phyloP scores from a whole-genome alignment of 2,329 filamentous ascomycete genomes.

The Paracoccidioides brasiliensis region DNA sequence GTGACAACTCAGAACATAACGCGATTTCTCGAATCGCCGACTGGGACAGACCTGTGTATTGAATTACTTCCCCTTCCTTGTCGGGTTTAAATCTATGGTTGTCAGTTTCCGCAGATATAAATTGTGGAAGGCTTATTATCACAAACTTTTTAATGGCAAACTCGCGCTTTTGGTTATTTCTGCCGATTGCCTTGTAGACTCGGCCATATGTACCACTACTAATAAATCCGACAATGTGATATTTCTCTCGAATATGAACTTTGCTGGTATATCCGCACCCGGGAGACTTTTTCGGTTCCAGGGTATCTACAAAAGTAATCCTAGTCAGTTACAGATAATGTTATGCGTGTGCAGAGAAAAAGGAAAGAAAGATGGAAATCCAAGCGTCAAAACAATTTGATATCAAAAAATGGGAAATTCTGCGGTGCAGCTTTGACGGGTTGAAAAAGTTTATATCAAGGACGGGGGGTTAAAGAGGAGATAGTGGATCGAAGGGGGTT shows the following conservation, averaged over 20 bases:
- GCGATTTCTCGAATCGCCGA: slow-evolving; percentile 97
- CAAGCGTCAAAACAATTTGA: not conserved
- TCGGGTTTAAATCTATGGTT: slow-evolving; percentile 69
- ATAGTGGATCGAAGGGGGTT: not conserved
- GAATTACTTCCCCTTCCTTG: slow-evolving; percentile 87
- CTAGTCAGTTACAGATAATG: slow-evolving; percentile 16
- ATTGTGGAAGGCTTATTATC: not conserved
- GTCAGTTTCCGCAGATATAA: not conserved
- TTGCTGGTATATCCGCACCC: slow-evolving; percentile 50
- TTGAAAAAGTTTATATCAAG: not conserved
- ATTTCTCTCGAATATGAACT: slow-evolving; percentile 79
- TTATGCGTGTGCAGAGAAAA: not conserved
- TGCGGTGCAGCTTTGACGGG: not conserved
- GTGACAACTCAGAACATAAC: slow-evolving; percentile 78
- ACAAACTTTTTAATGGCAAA: slow-evolving; percentile 94
- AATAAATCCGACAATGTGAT: slow-evolving; percentile 96
- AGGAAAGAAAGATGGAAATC: not conserved
- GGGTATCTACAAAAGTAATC: slow-evolving; percentile 18
- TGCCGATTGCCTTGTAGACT: slow-evolving; percentile 85
- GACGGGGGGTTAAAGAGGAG: not conserved
- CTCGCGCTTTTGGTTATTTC: slow-evolving; percentile 60
- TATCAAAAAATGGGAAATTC: not conserved
- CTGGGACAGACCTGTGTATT: slow-evolving; percentile 96
- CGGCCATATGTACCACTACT: slow-evolving; percentile 95
- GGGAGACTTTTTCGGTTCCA: slow-evolving; percentile 30